Conservation (phyloP, 768 basidiomycete genomes). For the Boletus rex-veris region DNA sequence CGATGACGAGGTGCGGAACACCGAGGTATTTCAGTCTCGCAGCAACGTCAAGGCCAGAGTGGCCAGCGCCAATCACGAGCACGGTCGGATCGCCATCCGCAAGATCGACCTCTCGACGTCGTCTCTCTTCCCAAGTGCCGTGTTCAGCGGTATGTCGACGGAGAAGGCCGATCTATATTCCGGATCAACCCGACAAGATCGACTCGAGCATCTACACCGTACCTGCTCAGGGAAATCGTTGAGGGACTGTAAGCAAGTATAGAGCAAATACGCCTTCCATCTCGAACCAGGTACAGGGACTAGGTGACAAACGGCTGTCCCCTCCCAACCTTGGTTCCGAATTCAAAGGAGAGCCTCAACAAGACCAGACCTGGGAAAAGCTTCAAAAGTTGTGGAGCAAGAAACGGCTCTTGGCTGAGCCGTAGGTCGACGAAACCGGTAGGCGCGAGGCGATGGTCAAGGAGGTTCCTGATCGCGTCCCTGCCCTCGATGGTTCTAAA, state of each 20-base stretch:
- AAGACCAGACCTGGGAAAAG: conserved; percentile 55
- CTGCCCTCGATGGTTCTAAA: conserved; percentile 46
- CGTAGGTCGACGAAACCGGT: conserved; percentile 14
- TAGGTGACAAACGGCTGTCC: conserved; percentile 54
- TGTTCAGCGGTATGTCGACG: background rate
- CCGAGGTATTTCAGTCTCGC: conserved; percentile 63
- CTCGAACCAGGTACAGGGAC: conserved; percentile 38
- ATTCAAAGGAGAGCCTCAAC: conserved; percentile 54
- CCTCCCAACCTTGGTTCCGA: conserved; percentile 46
- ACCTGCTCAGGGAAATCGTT: conserved; percentile 6
- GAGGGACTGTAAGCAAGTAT: conserved; percentile 58
- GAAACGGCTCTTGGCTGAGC: conserved; percentile 19
- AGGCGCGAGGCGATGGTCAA: conserved; percentile 31
- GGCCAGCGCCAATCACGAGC: conserved; percentile 62
- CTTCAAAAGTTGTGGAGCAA: conserved; percentile 32
- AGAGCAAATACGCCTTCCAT: conserved; percentile 62
- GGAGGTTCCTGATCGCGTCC: conserved; percentile 36
- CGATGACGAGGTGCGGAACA: conserved; percentile 52
- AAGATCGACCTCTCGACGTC: conserved; percentile 31
- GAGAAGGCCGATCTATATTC: background rate
- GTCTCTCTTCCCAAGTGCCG: conserved; percentile 45
- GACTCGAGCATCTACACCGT: background rate
- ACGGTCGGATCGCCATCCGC: conserved; percentile 50
- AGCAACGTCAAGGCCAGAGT: conserved; percentile 62
- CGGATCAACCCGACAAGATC: background rate